Base-by-base conservation (phyloP, 345 rosid genomes). In the Camelina neglecta region DNA sequence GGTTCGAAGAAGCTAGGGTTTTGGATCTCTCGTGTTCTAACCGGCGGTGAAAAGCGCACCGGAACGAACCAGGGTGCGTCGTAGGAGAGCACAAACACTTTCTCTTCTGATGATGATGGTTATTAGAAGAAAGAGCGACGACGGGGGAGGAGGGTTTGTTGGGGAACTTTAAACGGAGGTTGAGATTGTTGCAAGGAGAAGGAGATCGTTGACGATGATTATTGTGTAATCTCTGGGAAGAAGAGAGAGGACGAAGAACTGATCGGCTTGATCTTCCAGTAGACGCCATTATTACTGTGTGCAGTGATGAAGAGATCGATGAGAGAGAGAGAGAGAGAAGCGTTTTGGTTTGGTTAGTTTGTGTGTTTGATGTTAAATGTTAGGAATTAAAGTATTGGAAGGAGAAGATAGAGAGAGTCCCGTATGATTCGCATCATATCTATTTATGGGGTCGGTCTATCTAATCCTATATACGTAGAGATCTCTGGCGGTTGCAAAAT, bases 71-170 rank as follows among this genome's bases (percentile, higher is more conserved):
- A 3, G 89, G 92, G 50, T 93, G 98, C 54, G 87, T 61, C 44
- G 98, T 89, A 4, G 97, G 97, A 33, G 98, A 93, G 64, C 98
- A 93, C 84, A 89, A 59, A 41, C 98, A 93, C 10, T 81, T 79
- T 38, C 66, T 59, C 82, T 85, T 89, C 20, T 60, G 84, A 47
- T 23, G 84, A 47, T 23, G 83, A 36, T 35, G 42, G 31, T 29
- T 29, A 7, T 35, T 35, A 35, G 9, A 35, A 3, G 75, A 36
- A 24, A 64, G 65, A 4, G 39, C 3, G 57, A 8, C 41, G 65
- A 8, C 7, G 38, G 38, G 1, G 38, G 38, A 35, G 8, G 80
- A 54, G n/a, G 73, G 18, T 59, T 75, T 75, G 38, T 35, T 35
- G 0, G 74, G 66, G 39, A 71, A 20, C 12, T 12, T 41, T 0